Evolutionary conservation across 1,139 yeast genomes (phyloP).

Genomic region (Geotrichum siamense): DNA sequence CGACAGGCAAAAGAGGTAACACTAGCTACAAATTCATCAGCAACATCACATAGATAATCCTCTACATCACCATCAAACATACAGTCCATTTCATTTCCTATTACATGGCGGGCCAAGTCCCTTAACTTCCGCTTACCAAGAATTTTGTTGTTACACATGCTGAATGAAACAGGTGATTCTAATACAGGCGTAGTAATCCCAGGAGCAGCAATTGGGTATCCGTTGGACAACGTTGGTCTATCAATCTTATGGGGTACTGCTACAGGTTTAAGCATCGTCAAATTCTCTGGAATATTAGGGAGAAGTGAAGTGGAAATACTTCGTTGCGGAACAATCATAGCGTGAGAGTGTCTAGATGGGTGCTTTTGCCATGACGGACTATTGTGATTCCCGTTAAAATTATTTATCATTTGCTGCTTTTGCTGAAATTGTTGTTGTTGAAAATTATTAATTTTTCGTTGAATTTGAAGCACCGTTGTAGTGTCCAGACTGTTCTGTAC

Average conservation of each 20-base stretch:
- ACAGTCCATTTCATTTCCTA: constrained; percentile 64
- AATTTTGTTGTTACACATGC: constrained; percentile 65
- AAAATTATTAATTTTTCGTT: constrained; percentile 4
- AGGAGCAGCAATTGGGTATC: constrained; percentile 65
- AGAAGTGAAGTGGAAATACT: constrained; percentile 29
- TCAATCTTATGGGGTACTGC: constrained; percentile 56
- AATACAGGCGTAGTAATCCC: constrained; percentile 70
- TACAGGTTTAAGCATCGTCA: constrained; percentile 57
- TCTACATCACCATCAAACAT: constrained; percentile 91
- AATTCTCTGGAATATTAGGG: constrained; percentile 61
- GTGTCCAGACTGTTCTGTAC: constrained; percentile 5
- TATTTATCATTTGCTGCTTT: constrained; percentile 18
- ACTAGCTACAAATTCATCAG: constrained; percentile 88
- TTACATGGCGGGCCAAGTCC: constrained; percentile 77
- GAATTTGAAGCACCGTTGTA: constrained; percentile 8
- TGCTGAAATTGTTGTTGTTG: constrained; percentile 17
- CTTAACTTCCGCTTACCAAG: constrained; percentile 73
- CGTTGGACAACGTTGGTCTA: constrained; percentile 80
- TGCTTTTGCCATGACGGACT: constrained; percentile 20
- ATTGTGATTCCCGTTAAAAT: constrained; percentile 23
- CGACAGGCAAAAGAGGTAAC: constrained; percentile 92
- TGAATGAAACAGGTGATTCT: constrained; percentile 71
- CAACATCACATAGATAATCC: constrained; percentile 79
- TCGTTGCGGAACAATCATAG: constrained; percentile 16
- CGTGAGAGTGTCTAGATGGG: neutral